Evolutionary conservation across 2,329 filamentous ascomycete species (phyloP), one percentile per base, ranked within the genome.

Genomic region (Decorospora gaudefroyi): DNA sequence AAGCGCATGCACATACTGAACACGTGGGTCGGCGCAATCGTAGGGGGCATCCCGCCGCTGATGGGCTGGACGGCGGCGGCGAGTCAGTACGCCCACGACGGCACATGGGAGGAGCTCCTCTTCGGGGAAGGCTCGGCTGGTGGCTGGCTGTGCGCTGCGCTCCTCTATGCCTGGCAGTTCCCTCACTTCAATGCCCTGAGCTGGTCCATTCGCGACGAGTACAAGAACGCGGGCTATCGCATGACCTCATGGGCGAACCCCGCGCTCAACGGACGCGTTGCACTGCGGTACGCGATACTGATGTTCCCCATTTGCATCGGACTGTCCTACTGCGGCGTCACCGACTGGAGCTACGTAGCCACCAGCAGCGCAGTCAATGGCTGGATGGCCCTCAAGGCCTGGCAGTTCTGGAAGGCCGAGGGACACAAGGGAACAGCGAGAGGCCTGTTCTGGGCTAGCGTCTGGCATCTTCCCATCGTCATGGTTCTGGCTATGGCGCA

Each of bases 31-130:
- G 93, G 93, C 11, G 93, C 91, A 3, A 72, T 99, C 0, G 89
- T 99, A 0, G 93, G 93, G 49, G 91, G 87, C 1, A 95, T 99
- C 43, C 92, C 93, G 0, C 93, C 93, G 0, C 74, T 99, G 21
- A 99, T 99, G 93, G 93, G 93, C 54, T 99, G 93, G 93, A 88
- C 90, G 11, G 93, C 93, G 0, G 93, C 93, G 0, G 91, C 90
- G 0, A 91, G 90, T 37, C 90, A 96, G 70, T 86, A 85, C 30
- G 90, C 90, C 6, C 72, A 73, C 19, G 61, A 65, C 5, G 69
- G 67, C 3, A 85, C 83, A 8, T 93, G 87, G 85, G 78, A 80
- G 34, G 89, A 93, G 64, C 79, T 95, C 26, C 76, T 95, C 0
- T 81, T 95, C 43, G 85, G 88, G 62, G 67, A 85, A 68, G 62